Percentiles rank a stretch among this genome's conserved stretches.
Conservation (phyloP, 169 alveolate genomes). For the Plasmodium cynomolgi region DNA sequence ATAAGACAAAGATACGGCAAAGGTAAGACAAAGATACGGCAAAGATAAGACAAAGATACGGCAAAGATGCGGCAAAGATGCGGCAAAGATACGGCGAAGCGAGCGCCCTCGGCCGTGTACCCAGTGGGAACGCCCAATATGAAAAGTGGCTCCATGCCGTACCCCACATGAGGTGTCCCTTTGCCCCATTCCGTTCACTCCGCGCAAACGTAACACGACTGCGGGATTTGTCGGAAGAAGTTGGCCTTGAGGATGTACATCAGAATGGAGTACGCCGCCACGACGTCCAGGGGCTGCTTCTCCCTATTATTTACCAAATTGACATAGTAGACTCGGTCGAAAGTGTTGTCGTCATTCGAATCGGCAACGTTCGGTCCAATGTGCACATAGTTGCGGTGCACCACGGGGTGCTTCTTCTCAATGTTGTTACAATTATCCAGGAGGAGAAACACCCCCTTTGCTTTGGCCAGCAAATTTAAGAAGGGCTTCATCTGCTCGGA, state of each 20-base stretch:
- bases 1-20: neutral
- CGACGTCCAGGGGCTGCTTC: constrained; percentile 11
- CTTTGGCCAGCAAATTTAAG: constrained; percentile 35
- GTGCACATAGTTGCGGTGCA: constrained; percentile 8
- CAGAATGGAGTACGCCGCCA: constrained; percentile 25
- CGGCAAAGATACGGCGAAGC: neutral
- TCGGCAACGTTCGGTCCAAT: neutral
- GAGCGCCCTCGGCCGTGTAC: too few relatives aligned
- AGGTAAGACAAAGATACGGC: neutral
- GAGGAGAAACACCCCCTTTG: constrained; percentile 73
- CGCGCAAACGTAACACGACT: constrained; percentile 48
- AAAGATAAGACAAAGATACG: neutral
- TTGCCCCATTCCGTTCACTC: neutral
- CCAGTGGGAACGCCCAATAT: neutral
- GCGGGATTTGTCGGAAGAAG: constrained; percentile 56
- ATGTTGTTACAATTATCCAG: constrained; percentile 66
- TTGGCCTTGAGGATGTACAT: constrained; percentile 51
- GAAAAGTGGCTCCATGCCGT: neutral
- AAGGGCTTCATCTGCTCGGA: constrained; percentile 19
- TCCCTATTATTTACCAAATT: constrained; percentile 11
- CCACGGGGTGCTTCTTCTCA: constrained; percentile 24
- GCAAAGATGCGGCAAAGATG: neutral
- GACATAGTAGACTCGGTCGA: constrained; percentile 55
- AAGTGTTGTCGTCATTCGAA: neutral
- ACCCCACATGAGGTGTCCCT: neutral